phyloP scores from a whole-genome alignment of 2,329 filamentous ascomycete genomes.

The Pseudogymnoascus sp. region DNA sequence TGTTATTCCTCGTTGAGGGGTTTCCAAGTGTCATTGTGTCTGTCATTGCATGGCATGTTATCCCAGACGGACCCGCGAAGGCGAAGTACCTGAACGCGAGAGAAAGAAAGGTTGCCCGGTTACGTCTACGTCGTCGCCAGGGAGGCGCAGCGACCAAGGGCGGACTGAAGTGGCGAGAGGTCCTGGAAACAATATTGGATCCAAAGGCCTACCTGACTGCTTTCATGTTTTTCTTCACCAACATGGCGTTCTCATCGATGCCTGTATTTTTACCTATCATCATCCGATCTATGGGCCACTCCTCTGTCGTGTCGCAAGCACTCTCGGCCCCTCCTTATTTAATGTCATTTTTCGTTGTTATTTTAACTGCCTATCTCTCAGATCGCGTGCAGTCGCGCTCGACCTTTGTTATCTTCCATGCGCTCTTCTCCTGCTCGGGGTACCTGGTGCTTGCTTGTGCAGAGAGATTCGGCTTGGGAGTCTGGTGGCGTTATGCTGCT shows the following conservation, averaged over 20 bases:
- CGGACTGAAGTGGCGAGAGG: slow-evolving; percentile 47
- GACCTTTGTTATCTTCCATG: slow-evolving; percentile 59
- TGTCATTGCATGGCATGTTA: slow-evolving; percentile 62
- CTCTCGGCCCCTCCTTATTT: slow-evolving; percentile 78
- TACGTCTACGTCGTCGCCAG: slow-evolving; percentile 50
- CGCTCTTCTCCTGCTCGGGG: slow-evolving; percentile 55
- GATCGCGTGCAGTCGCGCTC: slow-evolving; percentile 59
- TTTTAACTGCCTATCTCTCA: slow-evolving; percentile 64
- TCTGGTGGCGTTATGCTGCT: slow-evolving; percentile 58
- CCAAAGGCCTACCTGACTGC: slow-evolving; percentile 69
- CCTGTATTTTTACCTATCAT: slow-evolving; percentile 84
- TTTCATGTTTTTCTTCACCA: slow-evolving; percentile 77
- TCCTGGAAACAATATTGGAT: slow-evolving; percentile 52
- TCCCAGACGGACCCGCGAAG: slow-evolving; percentile 68
- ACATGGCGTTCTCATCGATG: slow-evolving; percentile 80
- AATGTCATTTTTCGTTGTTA: slow-evolving; percentile 61
- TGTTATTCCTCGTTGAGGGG: slow-evolving; percentile 76
- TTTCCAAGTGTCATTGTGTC: slow-evolving; percentile 74
- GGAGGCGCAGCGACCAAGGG: slow-evolving; percentile 12
- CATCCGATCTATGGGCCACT: slow-evolving; percentile 67
- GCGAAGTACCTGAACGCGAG: slow-evolving; percentile 55
- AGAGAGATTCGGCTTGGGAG: slow-evolving; percentile 37
- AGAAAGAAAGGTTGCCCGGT: slow-evolving; percentile 61
- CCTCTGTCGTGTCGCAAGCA: slow-evolving; percentile 60
- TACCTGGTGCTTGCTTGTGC: slow-evolving; percentile 55